A percentile compares a stretch with the other conserved stretches of the same genome.
Evolutionary conservation across 1,284 basidiomycete genomes (phyloP).

Genomic region (Cutaneotrichosporon dermatis): DNA sequence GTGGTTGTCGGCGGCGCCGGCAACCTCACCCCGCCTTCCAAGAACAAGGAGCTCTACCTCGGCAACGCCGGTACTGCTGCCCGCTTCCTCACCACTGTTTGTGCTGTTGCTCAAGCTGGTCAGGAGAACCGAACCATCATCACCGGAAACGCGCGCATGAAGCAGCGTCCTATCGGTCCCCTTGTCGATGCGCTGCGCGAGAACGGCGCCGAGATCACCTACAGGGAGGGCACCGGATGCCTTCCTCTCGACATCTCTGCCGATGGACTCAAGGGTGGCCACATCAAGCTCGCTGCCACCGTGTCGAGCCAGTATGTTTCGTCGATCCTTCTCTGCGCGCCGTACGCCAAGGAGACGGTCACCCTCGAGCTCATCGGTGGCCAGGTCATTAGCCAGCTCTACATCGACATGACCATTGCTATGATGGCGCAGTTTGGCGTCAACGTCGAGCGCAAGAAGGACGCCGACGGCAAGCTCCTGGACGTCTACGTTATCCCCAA

Average conservation of each 20-base stretch:
- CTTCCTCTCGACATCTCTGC: conserved; percentile 82
- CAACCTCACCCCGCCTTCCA: conserved; percentile 66
- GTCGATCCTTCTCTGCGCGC: conserved; percentile 90
- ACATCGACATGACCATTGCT: conserved; percentile 99
- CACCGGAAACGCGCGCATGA: conserved; percentile 98
- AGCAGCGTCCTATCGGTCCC: conserved; percentile 89
- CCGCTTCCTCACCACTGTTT: conserved; percentile 94
- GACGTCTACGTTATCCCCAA: conserved; percentile 87
- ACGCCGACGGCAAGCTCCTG: conserved; percentile 61
- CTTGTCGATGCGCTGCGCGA: conserved; percentile 84
- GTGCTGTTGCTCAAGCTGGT: conserved; percentile 65
- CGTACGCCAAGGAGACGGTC: conserved; percentile 78
- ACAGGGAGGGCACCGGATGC: conserved; percentile 74
- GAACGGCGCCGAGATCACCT: conserved; percentile 77
- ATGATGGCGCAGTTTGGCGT: conserved; percentile 98
- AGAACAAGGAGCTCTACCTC: conserved; percentile 85
- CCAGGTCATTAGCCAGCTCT: conserved; percentile 95
- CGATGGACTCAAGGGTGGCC: conserved; percentile 77
- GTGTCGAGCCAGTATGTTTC: conserved; percentile 99
- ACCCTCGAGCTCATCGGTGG: conserved; percentile 86
- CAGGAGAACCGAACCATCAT: conserved; percentile 61
- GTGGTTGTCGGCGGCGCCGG: conserved; percentile 87
- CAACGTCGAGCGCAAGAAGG: conserved; percentile 65
- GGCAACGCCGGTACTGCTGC: conserved; percentile 97
- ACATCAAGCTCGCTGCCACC: conserved; percentile 82